Evolutionary conservation across 2,329 filamentous ascomycete genomes (phyloP).

Genomic region (Ascochyta rabiei): DNA sequence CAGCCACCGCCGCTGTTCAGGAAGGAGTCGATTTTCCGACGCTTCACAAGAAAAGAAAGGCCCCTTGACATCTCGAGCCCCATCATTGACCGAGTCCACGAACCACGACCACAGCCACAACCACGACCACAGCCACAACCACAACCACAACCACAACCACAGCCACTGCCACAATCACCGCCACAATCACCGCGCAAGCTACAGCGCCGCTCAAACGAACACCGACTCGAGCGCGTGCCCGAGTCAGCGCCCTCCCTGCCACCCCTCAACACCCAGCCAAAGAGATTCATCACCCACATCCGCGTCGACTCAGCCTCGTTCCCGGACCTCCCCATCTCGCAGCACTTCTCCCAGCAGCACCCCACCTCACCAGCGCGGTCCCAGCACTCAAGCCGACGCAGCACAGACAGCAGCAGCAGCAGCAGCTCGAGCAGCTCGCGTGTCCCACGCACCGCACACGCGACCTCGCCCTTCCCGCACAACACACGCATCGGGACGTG

Average conservation of each 20-base stretch:
- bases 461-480: conserved; percentile 13
- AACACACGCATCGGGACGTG: conserved; percentile 30
- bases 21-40: conserved; percentile 29
- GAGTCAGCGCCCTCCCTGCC: not conserved
- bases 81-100: not conserved
- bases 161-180: too few relatives aligned
- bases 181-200: conserved; percentile 12
- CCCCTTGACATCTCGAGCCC: conserved; percentile 10
- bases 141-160: conserved; percentile 1
- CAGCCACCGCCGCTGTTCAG: conserved; percentile 15
- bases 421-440: conserved; percentile 1
- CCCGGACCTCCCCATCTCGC: not conserved
- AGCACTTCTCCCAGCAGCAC: not conserved
- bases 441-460: conserved; percentile 23
- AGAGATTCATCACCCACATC: not conserved
- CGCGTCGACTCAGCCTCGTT: conserved; percentile 8
- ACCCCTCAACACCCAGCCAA: not conserved
- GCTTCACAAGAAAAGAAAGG: conserved; percentile 20
- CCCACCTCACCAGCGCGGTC: conserved; percentile 6
- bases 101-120: not conserved
- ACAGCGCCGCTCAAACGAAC: conserved; percentile 12
- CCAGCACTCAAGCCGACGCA: not conserved
- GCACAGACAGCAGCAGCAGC: not conserved
- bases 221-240: not conserved
- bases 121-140: conserved; percentile 4